Evolutionary conservation across 768 basidiomycete genomes (phyloP).

Genomic region (Macrolepiota dolichaula): DNA sequence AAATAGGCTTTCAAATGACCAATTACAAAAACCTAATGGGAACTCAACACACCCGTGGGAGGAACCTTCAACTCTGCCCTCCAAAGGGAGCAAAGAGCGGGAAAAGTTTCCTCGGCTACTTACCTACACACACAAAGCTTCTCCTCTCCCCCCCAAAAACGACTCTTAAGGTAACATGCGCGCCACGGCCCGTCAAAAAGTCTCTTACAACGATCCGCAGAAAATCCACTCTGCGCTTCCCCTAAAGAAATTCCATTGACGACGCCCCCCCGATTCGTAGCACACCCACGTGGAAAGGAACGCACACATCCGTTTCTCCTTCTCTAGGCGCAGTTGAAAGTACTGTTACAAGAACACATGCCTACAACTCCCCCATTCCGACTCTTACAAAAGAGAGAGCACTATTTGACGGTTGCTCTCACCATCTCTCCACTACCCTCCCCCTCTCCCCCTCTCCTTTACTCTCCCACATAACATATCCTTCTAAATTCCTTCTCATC

Average conservation of each 20-base stretch:
- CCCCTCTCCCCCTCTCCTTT: neutral
- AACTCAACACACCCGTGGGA: neutral
- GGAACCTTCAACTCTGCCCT: no score
- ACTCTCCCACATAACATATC: no score
- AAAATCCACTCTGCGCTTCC: conserved; percentile 32
- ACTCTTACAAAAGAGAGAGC: neutral
- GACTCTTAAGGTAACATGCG: neutral
- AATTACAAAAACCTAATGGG: no score
- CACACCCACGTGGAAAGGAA: conserved; percentile 1
- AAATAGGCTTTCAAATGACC: neutral
- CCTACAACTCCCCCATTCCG: neutral
- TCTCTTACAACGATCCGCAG: conserved; percentile 35
- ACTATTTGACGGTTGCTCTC: neutral
- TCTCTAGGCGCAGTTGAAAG: neutral
- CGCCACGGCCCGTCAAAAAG: conserved; percentile 2
- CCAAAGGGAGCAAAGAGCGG: neutral
- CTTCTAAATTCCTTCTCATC: neutral
- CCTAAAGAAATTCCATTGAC: neutral
- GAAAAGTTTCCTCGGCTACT: conserved; percentile 3
- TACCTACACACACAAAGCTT: neutral
- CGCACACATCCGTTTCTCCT: conserved; percentile 9
- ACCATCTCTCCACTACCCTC: neutral
- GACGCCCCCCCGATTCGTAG: neutral
- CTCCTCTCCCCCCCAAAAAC: no score
- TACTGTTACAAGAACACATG: conserved; percentile 9